Percentiles rank a stretch among this genome's conserved stretches.
Evolutionary conservation across 345 rosid species (phyloP).

Genomic region (Arabidopsis arenosa): DNA sequence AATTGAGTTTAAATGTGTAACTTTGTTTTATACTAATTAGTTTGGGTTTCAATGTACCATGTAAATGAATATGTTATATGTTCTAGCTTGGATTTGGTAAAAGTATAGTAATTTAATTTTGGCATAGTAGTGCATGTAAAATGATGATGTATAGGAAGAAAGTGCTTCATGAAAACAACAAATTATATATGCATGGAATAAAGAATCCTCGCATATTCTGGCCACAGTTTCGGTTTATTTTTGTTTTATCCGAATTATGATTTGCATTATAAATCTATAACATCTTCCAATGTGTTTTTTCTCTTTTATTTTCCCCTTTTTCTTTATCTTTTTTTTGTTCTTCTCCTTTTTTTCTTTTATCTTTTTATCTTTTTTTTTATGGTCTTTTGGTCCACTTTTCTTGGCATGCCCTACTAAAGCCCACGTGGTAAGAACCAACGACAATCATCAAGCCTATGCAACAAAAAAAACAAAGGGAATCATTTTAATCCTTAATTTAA

Average conservation of each 20-base stretch:
- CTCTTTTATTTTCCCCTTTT: constrained; percentile 13
- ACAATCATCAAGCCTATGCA: constrained; percentile 44
- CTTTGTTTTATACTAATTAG: neutral
- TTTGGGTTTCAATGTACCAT: too few species aligned
- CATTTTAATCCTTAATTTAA: constrained; percentile 22
- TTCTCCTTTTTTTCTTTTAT: neutral
- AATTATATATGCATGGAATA: constrained; percentile 19
- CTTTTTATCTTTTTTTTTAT: constrained; percentile 3
- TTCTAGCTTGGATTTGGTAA: neutral
- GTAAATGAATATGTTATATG: constrained; percentile 12
- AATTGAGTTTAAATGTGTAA: neutral
- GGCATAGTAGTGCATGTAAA: neutral
- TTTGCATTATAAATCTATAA: constrained; percentile 15
- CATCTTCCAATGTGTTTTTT: constrained; percentile 32
- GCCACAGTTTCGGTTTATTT: constrained; percentile 12
- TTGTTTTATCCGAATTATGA: constrained; percentile 32
- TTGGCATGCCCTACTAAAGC: constrained; percentile 41
- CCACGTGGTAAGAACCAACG: constrained; percentile 43
- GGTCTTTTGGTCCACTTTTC: constrained; percentile 49
- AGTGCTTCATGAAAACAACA: constrained; percentile 28
- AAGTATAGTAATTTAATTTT: neutral
- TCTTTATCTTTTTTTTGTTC: constrained; percentile 20
- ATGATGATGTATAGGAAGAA: constrained; percentile 18
- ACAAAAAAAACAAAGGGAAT: constrained; percentile 23
- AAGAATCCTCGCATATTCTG: constrained; percentile 36